Evolutionary conservation across 208 protist species (phyloP).

Genomic region (Crithidia brevicula): DNA sequence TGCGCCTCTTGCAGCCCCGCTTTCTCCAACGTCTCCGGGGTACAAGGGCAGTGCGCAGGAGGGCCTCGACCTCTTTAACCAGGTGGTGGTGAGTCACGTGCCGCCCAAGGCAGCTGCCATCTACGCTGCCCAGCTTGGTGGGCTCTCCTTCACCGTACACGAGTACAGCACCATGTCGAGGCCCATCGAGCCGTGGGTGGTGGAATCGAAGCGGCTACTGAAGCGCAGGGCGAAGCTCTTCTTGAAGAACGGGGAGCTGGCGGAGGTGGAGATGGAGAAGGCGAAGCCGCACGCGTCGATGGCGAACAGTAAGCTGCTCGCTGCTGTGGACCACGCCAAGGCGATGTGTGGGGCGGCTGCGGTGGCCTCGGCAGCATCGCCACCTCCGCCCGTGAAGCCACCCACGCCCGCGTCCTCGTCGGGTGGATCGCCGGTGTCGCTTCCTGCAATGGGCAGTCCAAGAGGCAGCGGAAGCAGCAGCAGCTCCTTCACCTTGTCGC

Average conservation of each 20-base stretch:
- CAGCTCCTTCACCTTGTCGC: background rate
- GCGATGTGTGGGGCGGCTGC: background rate
- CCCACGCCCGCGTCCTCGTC: too few species aligned
- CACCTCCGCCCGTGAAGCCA: background rate
- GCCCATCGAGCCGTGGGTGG: slow-evolving; percentile 53
- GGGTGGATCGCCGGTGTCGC: too few species aligned
- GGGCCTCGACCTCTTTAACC: slow-evolving; percentile 67
- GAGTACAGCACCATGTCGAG: slow-evolving; percentile 80
- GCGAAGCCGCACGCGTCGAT: slow-evolving; percentile 10
- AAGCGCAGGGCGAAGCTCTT: slow-evolving; percentile 46
- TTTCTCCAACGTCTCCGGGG: background rate
- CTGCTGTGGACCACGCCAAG: slow-evolving; percentile 2
- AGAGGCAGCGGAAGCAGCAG: too few species aligned
- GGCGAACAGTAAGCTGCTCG: background rate
- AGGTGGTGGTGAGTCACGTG: slow-evolving; percentile 66
- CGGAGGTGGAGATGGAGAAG: slow-evolving; percentile 48
- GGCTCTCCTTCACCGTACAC: slow-evolving; percentile 70
- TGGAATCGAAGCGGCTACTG: slow-evolving; percentile 26
- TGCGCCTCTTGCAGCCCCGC: background rate
- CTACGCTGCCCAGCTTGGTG: slow-evolving; percentile 73
- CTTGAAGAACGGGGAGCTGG: slow-evolving; percentile 48
- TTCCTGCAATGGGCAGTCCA: too few species aligned
- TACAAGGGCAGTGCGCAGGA: slow-evolving; percentile 52
- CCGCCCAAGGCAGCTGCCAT: slow-evolving; percentile 49
- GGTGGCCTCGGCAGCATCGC: background rate